Base-by-base conservation (phyloP, 257 asterid species). In the Thymus mandschuricus region DNA sequence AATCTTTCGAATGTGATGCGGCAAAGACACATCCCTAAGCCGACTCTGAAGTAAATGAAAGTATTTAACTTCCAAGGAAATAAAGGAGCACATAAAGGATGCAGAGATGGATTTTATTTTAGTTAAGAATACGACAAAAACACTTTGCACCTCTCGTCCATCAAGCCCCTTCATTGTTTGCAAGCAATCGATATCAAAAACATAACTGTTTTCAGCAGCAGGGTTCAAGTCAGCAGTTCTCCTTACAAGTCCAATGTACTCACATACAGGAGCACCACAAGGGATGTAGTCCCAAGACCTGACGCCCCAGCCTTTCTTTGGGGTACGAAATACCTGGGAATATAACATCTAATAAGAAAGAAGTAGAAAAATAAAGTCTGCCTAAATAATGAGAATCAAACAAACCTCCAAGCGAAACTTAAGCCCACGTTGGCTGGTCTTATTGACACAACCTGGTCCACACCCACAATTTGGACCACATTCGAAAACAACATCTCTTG, bases 271-370 rank as follows among this genome's bases (percentile, higher is more conserved):
- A 43, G 96, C 86, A 29, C 97, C 98, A 4, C 92, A 82, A 50
- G 97, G 96, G 35, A 93, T 93, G 71, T 81, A 80, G 52, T 93
- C 98, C 96, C 97, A 90, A 3, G 96, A 90, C 66, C 96, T 80
- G 15, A 93, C 96, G 43, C 94, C 98, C 98, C 98, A 90, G 28
- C 98, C 98, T 81, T 79, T 93, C 56, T 83, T 83, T 29, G 93
- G 87, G 6, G 97, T 93, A 46, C 96, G 95, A 51, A 87, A 93
- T 2, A 93, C 85, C 98, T 93, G 81, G 64, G 15, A 67, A 52
- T 30, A 48, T 60, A 49, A 68, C 71, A 68, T 63, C 31, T 15
- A 40, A 43, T 34, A 11, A 54, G 44, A 21, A 64, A 21, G 21
- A 55, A 43, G 6, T 52, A 64, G 68, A 52, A 12, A 58, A 21